Conservation (phyloP, 169 alveolate species). For the Eimeria zaria region DNA sequence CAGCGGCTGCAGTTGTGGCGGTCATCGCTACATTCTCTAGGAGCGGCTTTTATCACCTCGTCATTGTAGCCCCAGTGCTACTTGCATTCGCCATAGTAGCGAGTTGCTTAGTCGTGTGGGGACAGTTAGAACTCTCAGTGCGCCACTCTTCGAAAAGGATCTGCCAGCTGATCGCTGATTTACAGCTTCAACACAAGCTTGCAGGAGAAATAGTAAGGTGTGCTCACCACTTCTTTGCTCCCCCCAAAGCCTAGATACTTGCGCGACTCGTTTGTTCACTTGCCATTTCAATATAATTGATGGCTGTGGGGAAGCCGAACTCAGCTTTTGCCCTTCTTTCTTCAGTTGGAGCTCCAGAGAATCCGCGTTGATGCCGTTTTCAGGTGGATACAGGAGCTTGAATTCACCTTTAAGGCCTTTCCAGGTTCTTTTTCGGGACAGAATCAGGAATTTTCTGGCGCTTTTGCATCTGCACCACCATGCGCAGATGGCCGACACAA, state of each 20-base stretch:
- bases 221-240: neutral
- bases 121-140: neutral
- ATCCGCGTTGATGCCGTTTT: neutral
- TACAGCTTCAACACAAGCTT: constrained; percentile 51
- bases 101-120: constrained; percentile 47
- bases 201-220: constrained; percentile 47
- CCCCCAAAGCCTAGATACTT: neutral
- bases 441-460: neutral
- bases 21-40: neutral
- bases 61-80: neutral
- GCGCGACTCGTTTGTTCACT: neutral
- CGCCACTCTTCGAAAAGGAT: neutral
- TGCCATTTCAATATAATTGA: neutral
- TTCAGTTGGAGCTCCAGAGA: neutral
- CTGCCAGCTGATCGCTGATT: constrained; percentile 28
- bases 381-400: constrained; percentile 73
- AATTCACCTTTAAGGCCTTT: constrained; percentile 41
- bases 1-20: constrained; percentile 47
- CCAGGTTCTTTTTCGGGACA: neutral
- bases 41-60: neutral
- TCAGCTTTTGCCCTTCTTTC: neutral
- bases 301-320: neutral
- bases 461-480: neutral
- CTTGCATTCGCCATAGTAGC: neutral
- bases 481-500: neutral